Conservation (phyloP, 1,139 yeast species). For the Kurtzmaniella quercitrusa region DNA sequence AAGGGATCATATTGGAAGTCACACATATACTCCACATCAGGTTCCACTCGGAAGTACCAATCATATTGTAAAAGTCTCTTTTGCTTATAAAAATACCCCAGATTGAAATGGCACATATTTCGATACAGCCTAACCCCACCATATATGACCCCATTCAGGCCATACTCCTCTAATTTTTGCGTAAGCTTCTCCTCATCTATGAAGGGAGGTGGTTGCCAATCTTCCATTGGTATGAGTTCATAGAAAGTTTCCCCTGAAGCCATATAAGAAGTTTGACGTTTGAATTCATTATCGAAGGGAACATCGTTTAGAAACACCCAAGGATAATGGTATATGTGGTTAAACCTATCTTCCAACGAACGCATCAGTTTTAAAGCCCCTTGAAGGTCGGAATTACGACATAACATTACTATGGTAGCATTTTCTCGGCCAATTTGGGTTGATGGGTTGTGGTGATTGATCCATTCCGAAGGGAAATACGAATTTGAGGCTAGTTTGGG, state of each 20-base stretch:
- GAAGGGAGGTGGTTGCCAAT: constrained; percentile 41
- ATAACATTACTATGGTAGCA: constrained; percentile 49
- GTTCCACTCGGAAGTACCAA: constrained; percentile 47
- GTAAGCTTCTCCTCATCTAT: constrained; percentile 29
- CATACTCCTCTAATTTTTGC: constrained; percentile 21
- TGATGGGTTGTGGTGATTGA: constrained; percentile 23
- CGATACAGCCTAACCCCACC: constrained; percentile 40
- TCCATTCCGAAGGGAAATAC: constrained; percentile 25
- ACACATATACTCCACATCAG: constrained; percentile 45
- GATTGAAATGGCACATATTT: constrained; percentile 48
- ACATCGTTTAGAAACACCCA: constrained; percentile 46
- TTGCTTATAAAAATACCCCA: constrained; percentile 43
- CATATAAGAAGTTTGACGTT: constrained; percentile 66
- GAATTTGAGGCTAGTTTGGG: constrained; percentile 43
- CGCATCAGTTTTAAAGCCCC: constrained; percentile 43
- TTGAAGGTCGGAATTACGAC: constrained; percentile 36
- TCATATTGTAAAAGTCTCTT: constrained; percentile 34
- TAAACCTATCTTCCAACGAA: constrained; percentile 45
- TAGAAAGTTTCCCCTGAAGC: constrained; percentile 69
- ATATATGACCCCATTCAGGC: constrained; percentile 27
- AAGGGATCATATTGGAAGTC: constrained; percentile 49
- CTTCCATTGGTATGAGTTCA: constrained; percentile 38
- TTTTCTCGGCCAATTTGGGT: constrained; percentile 42
- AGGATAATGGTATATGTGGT: constrained; percentile 41
- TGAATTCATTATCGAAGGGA: constrained; percentile 38